Evolutionary conservation across 257 asterid genomes (phyloP).

Genomic region (Oldenlandia corymbosa): DNA sequence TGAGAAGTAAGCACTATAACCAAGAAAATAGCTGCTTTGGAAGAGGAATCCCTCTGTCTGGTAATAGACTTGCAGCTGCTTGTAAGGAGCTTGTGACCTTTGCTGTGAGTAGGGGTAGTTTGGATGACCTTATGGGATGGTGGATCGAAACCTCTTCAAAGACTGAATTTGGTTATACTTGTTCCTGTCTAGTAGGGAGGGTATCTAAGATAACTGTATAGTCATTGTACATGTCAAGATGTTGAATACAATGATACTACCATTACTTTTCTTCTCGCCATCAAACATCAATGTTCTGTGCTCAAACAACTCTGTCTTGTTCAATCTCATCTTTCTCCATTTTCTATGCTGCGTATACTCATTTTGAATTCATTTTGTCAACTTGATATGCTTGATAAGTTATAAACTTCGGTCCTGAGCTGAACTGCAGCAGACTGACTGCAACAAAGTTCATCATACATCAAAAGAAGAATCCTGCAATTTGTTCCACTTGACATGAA

Average conservation of each 20-base stretch:
- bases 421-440: background rate
- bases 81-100: slow-evolving; percentile 66
- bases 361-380: no score
- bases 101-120: slow-evolving; percentile 67
- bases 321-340: no score
- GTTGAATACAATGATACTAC: background rate
- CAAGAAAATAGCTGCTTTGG: slow-evolving; percentile 29
- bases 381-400: no score
- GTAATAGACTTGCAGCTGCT: slow-evolving; percentile 41
- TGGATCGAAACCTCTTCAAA: slow-evolving; percentile 40
- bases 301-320: no score
- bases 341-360: no score
- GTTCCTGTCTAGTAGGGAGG: no score
- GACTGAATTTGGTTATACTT: background rate
- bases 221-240: background rate
- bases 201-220: background rate
- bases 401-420: background rate
- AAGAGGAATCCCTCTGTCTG: slow-evolving; percentile 29
- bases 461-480: slow-evolving; percentile 42
- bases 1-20: slow-evolving; percentile 4
- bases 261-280: background rate
- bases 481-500: background rate
- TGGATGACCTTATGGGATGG: slow-evolving; percentile 74
- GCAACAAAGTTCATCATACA: background rate
- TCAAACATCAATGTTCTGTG: background rate